A percentile compares a stretch with the other conserved stretches of the same genome.
These are phyloP conservation scores for Rhizopus microsporus DNA, from an alignment of 371 early-diverging fungal genomes.

Conservation along the genomic window DNA sequence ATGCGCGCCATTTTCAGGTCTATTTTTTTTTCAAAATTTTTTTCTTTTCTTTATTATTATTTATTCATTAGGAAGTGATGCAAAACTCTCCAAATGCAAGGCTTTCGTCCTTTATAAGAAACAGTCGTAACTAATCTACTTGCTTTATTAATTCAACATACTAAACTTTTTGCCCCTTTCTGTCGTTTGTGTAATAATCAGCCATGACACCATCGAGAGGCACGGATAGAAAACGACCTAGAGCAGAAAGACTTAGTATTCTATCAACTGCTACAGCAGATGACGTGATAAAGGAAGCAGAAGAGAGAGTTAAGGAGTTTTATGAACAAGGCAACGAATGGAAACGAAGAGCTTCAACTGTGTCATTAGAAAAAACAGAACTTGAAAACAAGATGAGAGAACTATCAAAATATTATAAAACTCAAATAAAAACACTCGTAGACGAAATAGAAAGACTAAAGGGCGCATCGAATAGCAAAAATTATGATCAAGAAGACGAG, in stretches of 20 bases:
- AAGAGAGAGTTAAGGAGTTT: constrained; percentile 6
- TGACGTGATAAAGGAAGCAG: constrained; percentile 18
- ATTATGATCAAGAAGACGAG: neutral
- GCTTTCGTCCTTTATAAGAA: constrained; percentile 1
- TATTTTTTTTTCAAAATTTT: too few relatives aligned
- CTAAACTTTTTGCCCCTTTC: neutral
- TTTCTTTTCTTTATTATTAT: neutral
- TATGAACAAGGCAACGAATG: constrained; percentile 9
- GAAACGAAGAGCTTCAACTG: constrained; percentile 10
- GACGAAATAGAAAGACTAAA: constrained; percentile 11
- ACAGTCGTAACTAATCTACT: neutral
- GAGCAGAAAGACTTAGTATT: neutral
- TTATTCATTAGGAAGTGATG: neutral
- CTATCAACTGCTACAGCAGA: constrained; percentile 9
- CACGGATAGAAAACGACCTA: constrained; percentile 1
- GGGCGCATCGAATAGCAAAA: neutral
- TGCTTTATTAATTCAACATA: neutral
- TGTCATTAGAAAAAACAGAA: constrained; percentile 1
- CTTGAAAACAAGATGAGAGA: constrained; percentile 18
- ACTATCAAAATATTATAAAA: constrained; percentile 3
- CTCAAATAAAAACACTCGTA: constrained; percentile 7
- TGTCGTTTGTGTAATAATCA: neutral
- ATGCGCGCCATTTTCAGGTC: too few relatives aligned
- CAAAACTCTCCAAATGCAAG: constrained; percentile 3
- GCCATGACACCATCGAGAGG: constrained; percentile 1